Evolutionary conservation across 176 grass and related monocot species (phyloP).

Genomic region (Pontederia crassipes): DNA sequence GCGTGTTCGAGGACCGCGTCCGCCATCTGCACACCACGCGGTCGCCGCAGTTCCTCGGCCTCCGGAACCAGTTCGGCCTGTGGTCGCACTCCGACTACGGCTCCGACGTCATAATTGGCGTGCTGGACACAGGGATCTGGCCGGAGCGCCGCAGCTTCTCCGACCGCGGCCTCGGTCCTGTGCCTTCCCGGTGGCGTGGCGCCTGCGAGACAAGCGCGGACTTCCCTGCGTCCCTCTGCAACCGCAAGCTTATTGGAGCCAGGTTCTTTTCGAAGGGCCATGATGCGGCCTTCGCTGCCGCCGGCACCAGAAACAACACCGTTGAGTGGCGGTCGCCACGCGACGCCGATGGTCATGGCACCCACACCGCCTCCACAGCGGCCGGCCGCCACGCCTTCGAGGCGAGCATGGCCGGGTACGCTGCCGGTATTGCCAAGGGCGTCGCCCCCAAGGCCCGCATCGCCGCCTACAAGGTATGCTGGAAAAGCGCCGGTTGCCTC

Average conservation of each 20-base stretch:
- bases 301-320: constrained; percentile 34
- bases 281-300: not conserved
- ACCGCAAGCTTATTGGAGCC: constrained; percentile 79
- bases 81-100: constrained; percentile 89
- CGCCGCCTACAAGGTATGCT: constrained; percentile 59
- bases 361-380: constrained; percentile 64
- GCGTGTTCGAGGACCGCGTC: constrained; percentile 61
- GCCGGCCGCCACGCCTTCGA: constrained; percentile 25
- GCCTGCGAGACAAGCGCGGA: constrained; percentile 42
- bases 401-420: constrained; percentile 38
- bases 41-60: constrained; percentile 84
- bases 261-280: constrained; percentile 82
- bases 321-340: constrained; percentile 53
- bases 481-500: constrained; percentile 29
- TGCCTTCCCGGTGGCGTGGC: constrained; percentile 70
- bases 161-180: constrained; percentile 46
- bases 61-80: constrained; percentile 61
- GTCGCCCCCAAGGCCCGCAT: constrained; percentile 42
- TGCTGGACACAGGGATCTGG: constrained; percentile 89
- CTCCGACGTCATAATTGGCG: constrained; percentile 71
- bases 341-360: constrained; percentile 48
- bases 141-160: constrained; percentile 71
- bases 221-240: constrained; percentile 46
- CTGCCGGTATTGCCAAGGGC: constrained; percentile 41
- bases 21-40: constrained; percentile 66